phyloP scores from a whole-genome alignment of 2,329 filamentous ascomycete species.

The Sporothrix dimorphospora region DNA sequence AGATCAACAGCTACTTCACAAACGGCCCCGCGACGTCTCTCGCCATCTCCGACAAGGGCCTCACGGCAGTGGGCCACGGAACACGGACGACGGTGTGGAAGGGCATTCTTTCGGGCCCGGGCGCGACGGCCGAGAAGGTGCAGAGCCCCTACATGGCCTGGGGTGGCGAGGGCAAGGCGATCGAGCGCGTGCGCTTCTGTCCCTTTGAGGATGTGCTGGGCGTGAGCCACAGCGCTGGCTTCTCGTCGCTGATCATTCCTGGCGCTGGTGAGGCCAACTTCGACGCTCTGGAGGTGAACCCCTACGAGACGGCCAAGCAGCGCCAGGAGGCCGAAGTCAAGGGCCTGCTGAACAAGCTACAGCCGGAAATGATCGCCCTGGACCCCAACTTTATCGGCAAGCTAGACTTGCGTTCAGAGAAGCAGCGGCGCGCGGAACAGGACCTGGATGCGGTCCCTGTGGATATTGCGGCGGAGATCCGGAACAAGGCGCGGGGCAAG shows the following conservation, averaged over 20 bases:
- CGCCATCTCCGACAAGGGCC: conserved; percentile 82
- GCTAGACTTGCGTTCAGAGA: conserved; percentile 78
- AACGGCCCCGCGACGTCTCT: conserved; percentile 80
- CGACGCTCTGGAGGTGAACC: conserved; percentile 90
- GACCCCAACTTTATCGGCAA: conserved; percentile 91
- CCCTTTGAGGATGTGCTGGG: conserved; percentile 90
- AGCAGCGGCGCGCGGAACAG: conserved; percentile 74
- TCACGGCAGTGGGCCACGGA: conserved; percentile 89
- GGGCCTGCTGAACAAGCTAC: conserved; percentile 86
- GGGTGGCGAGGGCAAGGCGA: conserved; percentile 80
- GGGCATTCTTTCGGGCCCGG: conserved; percentile 62
- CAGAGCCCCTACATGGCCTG: conserved; percentile 91
- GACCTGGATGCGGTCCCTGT: conserved; percentile 73
- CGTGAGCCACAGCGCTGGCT: conserved; percentile 79
- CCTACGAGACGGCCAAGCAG: conserved; percentile 91
- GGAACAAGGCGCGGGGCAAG: conserved; percentile 75
- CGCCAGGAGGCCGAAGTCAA: conserved; percentile 91
- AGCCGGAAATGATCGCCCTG: conserved; percentile 95
- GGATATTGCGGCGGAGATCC: conserved; percentile 62
- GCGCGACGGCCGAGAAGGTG: conserved; percentile 73
- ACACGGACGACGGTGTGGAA: conserved; percentile 90
- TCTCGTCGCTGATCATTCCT: conserved; percentile 86
- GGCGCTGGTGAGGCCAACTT: conserved; percentile 97
- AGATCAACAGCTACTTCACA: conserved; percentile 87
- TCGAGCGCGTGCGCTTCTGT: conserved; percentile 87